Base-by-base conservation (phyloP, 352 stramenopile species). In the Globisporangium canariense region DNA sequence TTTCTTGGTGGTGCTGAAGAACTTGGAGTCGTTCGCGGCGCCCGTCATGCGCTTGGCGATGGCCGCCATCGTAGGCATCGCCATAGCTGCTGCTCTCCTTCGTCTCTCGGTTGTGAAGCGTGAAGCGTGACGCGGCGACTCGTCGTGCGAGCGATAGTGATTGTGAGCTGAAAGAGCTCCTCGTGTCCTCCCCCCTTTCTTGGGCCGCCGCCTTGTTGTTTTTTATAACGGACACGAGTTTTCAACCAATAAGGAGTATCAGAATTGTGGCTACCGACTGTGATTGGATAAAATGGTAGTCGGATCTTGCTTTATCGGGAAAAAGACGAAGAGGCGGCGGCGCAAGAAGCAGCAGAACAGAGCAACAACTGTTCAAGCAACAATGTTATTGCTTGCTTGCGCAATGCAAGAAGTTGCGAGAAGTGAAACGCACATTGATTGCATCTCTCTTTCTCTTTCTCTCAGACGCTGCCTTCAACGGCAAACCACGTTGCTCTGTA, bases 1-100 rank as follows among this genome's bases (percentile, higher is more conserved):
- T 83, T 99, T 99, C 81, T 99, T 99, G 41, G 97, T 98, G 43
- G 97, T 99, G 65, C 94, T 99, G 75, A 99, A 99, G 85, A 99
- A 99, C 64, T 98, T 97, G 73, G 89, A 97, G 81, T 99, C 97
- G 66, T 97, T 98, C 28, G 95, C 92, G 49, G 90, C 92, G 65
- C 86, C 86, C 3, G 83, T 84, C 76, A 94, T 94, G 74, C 84
- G 83, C 81, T 94, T 94, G 68, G 86, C 86, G 61, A 94, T 87
- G 67, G 86, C 86, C 36, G 83, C 83, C 86, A 94, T 94, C 68
- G 86, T 91, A 18, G 86, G 83, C 86, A 94, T 93, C 67, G 84
- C 81, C 84, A 93, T 92, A 18, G 55, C 50, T 62, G 16, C 58
- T 69, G 22, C 16, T 57, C 30, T 40, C 9, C n/a, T 7, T 40